A percentile compares a stretch with the other conserved stretches of the same genome.
These are phyloP conservation scores for Withania somnifera DNA, from an alignment of 305 asterid species.

Conservation along the genomic window DNA sequence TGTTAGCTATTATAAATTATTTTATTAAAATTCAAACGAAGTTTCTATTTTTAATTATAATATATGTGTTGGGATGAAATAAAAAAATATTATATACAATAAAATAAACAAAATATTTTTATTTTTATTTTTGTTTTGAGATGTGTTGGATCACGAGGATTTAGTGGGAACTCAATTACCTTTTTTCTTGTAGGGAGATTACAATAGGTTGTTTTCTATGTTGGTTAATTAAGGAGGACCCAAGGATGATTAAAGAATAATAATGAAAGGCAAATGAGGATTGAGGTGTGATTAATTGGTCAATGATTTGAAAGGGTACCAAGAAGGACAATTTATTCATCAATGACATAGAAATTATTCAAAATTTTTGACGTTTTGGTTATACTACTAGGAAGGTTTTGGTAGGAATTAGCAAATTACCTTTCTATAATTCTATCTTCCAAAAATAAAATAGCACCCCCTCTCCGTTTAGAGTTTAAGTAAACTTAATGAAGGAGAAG, in stretches of 20 bases:
- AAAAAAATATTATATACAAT: too few relatives aligned
- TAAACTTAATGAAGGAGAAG: too few relatives aligned
- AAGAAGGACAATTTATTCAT: not conserved
- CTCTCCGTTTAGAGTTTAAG: too few relatives aligned
- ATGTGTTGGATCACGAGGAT: not conserved
- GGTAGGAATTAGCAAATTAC: not conserved
- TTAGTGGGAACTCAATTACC: not conserved
- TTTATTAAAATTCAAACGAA: not conserved
- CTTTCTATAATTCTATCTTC: too few relatives aligned
- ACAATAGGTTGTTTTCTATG: not conserved
- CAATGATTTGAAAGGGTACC: slow-evolving; percentile 6
- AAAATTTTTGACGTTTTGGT: not conserved
- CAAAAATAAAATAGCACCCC: too few relatives aligned
- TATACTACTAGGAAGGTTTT: not conserved
- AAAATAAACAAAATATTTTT: too few relatives aligned
- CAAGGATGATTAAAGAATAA: not conserved
- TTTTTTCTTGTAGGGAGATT: not conserved
- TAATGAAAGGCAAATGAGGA: not conserved
- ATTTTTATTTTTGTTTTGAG: not conserved
- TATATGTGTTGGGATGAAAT: too few relatives aligned
- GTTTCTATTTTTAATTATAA: too few relatives aligned
- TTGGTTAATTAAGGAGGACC: not conserved
- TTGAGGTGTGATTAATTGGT: not conserved
- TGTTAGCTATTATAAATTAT: too few relatives aligned
- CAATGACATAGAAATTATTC: not conserved